phyloP scores from a whole-genome alignment of 73 alveolate genomes.

The Breviolum minutum region DNA sequence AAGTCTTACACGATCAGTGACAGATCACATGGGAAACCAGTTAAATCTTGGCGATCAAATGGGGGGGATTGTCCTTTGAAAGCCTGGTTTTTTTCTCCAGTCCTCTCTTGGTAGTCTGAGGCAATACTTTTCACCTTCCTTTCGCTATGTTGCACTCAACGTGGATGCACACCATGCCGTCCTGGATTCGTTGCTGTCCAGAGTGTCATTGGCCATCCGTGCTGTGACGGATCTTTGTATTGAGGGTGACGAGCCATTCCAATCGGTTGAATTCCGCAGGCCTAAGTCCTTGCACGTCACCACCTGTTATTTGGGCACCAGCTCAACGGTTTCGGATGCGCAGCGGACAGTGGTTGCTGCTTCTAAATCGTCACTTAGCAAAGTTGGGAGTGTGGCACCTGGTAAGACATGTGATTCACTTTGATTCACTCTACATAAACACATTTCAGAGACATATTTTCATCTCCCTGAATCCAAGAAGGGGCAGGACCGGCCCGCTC shows the following conservation, averaged over 20 bases:
- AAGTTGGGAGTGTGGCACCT: background rate
- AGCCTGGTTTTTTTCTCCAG: background rate
- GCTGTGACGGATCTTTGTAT: background rate
- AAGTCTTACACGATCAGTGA: too few relatives aligned
- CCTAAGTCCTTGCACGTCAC: conserved; percentile 64
- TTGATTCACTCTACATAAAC: too few relatives aligned
- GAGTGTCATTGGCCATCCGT: background rate
- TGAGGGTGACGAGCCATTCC: background rate
- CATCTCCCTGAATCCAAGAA: too few relatives aligned
- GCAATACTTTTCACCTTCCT: background rate
- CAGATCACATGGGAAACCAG: too few relatives aligned
- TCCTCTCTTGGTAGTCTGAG: background rate
- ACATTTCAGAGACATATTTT: too few relatives aligned
- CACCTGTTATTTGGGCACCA: conserved; percentile 29
- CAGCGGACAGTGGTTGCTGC: conserved; percentile 48
- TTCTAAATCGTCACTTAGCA: conserved; percentile 4
- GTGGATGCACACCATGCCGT: conserved; percentile 45
- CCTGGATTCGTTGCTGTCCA: conserved; percentile 1
- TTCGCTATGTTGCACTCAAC: conserved; percentile 65
- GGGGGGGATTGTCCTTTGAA: too few relatives aligned
- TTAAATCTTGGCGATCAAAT: too few relatives aligned
- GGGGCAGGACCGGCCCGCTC: too few relatives aligned
- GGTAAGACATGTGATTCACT: too few relatives aligned
- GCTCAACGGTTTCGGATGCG: background rate
- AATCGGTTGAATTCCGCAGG: background rate